phyloP scores from a whole-genome alignment of 176 grass and related monocot species.

The Phoenix dactylifera region DNA sequence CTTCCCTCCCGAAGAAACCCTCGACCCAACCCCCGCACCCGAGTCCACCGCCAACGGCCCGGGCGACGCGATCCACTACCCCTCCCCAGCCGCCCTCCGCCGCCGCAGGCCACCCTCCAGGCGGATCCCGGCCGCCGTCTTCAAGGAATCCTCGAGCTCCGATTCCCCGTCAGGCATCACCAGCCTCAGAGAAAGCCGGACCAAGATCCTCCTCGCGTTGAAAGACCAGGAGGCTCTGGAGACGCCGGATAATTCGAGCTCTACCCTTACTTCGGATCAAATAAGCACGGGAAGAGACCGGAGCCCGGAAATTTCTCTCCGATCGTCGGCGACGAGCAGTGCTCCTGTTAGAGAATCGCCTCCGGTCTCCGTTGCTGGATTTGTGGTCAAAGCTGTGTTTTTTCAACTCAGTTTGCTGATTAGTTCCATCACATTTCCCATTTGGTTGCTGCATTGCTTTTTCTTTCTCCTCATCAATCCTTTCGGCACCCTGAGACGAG shows the following conservation, averaged over 20 bases:
- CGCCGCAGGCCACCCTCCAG: constrained; percentile 1
- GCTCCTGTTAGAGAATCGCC: neutral
- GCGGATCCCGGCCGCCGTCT: constrained; percentile 1
- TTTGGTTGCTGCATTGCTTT: constrained; percentile 51
- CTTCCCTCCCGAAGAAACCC: constrained; percentile 12
- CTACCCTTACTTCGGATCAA: constrained; percentile 5
- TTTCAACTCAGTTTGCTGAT: constrained; percentile 59
- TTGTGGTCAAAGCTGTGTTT: constrained; percentile 51
- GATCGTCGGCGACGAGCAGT: neutral
- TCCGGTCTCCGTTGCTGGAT: constrained; percentile 10
- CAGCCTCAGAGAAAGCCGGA: neutral
- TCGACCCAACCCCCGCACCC: constrained; percentile 19
- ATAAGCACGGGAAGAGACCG: neutral
- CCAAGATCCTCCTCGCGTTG: neutral
- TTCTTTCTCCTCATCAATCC: constrained; percentile 51
- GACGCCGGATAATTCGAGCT: neutral
- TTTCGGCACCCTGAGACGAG: constrained; percentile 29
- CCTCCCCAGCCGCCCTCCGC: constrained; percentile 12
- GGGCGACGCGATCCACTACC: neutral
- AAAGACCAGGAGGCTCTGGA: neutral
- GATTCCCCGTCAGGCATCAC: neutral
- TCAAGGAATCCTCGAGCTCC: constrained; percentile 8
- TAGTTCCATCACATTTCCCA: constrained; percentile 40
- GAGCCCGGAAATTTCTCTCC: neutral
- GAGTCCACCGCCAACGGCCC: neutral